Evolutionary conservation across 768 basidiomycete species (phyloP).

Genomic region (Russula vinacea): DNA sequence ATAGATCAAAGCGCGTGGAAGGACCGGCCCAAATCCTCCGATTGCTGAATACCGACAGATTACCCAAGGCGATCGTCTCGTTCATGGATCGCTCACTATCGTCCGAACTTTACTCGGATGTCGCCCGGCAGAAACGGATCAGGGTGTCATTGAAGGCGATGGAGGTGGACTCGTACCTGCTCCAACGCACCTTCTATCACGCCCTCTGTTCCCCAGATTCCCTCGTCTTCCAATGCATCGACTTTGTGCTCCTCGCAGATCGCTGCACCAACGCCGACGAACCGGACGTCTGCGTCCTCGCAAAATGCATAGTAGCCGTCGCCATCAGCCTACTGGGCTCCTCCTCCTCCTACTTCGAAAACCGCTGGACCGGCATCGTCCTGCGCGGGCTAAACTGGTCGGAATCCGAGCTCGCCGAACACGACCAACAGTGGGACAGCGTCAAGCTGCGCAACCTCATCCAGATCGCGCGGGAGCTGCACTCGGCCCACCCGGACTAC

Average conservation of each 20-base stretch:
- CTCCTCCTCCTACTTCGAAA: not conserved
- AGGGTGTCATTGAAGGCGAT: conserved; percentile 1
- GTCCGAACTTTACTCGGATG: conserved; percentile 10
- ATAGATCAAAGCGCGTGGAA: conserved; percentile 12
- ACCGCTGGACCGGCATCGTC: conserved; percentile 4
- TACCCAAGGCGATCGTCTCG: conserved; percentile 10
- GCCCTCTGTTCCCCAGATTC: conserved; percentile 1
- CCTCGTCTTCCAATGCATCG: conserved; percentile 2
- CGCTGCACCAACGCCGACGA: not conserved
- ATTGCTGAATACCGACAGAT: not conserved
- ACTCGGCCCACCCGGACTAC: not conserved
- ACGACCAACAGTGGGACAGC: not conserved
- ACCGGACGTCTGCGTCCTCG: conserved; percentile 1
- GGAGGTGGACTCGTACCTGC: conserved; percentile 6
- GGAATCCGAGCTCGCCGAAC: not conserved
- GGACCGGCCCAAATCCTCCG: conserved; percentile 6
- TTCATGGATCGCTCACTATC: conserved; percentile 13
- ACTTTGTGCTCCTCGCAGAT: conserved; percentile 12
- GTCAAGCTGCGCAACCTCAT: conserved; percentile 8
- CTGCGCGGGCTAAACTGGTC: not conserved
- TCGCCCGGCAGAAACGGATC: conserved; percentile 1
- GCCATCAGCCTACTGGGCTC: conserved; percentile 6
- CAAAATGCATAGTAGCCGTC: conserved; percentile 14
- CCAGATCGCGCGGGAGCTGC: not conserved
- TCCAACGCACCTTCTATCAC: conserved; percentile 11